A percentile compares a stretch with the other conserved stretches of the same genome.
These are phyloP conservation scores for Coemansia brasiliensis DNA, from an alignment of 192 early-diverging fungal genomes.

Conservation along the genomic window DNA sequence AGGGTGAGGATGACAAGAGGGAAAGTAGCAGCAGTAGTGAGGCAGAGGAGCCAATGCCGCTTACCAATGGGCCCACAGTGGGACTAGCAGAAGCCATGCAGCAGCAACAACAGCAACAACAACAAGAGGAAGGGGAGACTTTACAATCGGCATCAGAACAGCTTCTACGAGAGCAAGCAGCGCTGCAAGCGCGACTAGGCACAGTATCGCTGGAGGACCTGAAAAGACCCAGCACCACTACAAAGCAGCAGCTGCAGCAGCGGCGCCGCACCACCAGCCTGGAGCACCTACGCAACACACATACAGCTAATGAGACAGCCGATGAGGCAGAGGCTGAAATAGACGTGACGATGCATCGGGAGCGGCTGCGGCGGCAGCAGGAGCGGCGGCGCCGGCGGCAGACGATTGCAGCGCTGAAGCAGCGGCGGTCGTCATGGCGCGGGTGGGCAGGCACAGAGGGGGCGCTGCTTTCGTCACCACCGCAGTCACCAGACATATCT, in stretches of 20 bases:
- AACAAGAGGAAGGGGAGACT: background rate
- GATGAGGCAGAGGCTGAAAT: background rate
- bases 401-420: constrained; percentile 39
- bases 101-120: constrained; percentile 8
- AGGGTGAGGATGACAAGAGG: background rate
- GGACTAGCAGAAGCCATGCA: constrained; percentile 26
- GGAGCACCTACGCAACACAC: background rate
- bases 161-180: constrained; percentile 43
- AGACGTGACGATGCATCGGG: constrained; percentile 22
- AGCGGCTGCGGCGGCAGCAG: constrained; percentile 42
- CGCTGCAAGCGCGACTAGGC: constrained; percentile 33
- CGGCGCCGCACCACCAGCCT: constrained; percentile 22
- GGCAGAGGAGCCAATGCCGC: constrained; percentile 6
- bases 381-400: constrained; percentile 48
- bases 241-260: constrained; percentile 1
- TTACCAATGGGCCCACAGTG: constrained; percentile 16
- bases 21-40: background rate
- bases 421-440: constrained; percentile 51
- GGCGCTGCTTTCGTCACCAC: constrained; percentile 23
- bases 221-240: background rate
- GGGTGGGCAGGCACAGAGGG: constrained; percentile 24
- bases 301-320: background rate
- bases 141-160: constrained; percentile 10
- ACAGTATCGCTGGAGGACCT: background rate
- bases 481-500: constrained; percentile 7